Evolutionary conservation across 2,329 filamentous ascomycete genomes (phyloP).

Genomic region (Zymoseptoria crescenta): DNA sequence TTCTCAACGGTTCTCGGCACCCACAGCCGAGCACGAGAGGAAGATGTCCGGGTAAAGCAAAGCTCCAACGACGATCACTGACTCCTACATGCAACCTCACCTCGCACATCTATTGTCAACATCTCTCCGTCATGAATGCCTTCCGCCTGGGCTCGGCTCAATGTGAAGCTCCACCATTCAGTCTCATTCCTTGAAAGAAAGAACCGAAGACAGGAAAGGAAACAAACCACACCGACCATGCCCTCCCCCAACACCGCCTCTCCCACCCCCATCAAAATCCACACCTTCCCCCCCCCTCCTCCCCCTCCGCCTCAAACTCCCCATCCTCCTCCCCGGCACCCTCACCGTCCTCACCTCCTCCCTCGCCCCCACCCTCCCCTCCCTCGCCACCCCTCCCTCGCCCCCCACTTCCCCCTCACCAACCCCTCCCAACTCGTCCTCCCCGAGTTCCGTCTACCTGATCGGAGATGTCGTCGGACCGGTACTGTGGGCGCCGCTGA

Average conservation of each 20-base stretch:
- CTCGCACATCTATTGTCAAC: too few species aligned
- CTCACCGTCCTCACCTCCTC: conserved; percentile 57
- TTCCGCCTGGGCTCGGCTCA: too few species aligned
- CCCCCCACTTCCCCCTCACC: conserved; percentile 47
- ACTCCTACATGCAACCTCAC: too few species aligned
- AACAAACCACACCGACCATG: not conserved
- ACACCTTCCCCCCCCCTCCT: conserved; percentile 30
- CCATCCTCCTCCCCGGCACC: conserved; percentile 47
- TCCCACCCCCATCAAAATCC: conserved; percentile 19
- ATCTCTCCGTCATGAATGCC: too few species aligned
- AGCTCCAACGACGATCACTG: too few species aligned
- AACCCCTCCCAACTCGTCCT: conserved; percentile 32
- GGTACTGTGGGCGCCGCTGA: conserved; percentile 36
- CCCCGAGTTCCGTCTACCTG: conserved; percentile 41
- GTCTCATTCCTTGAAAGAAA: too few species aligned
- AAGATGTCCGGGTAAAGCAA: too few species aligned
- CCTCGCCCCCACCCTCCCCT: conserved; percentile 54
- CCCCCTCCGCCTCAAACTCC: conserved; percentile 42
- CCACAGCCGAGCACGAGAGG: too few species aligned
- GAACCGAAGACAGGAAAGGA: too few species aligned
- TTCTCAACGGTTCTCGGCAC: too few species aligned
- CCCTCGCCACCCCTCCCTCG: conserved; percentile 53
- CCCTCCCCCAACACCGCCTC: not conserved
- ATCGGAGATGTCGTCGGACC: conserved; percentile 36
- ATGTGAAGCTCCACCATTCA: too few species aligned